phyloP scores from a whole-genome alignment of 1,284 basidiomycete species.

The Xerocomus cyaneibrunnescens region DNA sequence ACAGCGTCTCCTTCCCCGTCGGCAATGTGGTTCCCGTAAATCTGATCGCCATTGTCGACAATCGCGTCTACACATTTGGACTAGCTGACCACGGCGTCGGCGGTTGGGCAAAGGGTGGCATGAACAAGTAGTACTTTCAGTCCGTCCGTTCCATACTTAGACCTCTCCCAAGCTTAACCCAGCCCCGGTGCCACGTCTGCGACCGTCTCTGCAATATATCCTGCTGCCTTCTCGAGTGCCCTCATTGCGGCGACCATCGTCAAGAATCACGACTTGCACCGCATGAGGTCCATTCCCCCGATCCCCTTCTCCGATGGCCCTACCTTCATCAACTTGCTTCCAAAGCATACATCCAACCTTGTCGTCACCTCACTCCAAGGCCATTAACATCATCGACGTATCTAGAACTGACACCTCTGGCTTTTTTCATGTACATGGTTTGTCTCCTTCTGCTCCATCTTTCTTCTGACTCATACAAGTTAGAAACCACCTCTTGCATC shows the following conservation, averaged over 20 bases:
- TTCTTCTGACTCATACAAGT: constrained; percentile 40
- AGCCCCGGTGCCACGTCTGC: constrained; percentile 20
- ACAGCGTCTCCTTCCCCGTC: constrained; percentile 78
- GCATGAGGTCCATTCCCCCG: constrained; percentile 76
- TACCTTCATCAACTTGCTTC: constrained; percentile 82
- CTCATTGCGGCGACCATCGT: constrained; percentile 73
- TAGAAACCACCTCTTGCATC: constrained; percentile 71
- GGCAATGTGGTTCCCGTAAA: constrained; percentile 64
- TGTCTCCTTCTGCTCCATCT: neutral
- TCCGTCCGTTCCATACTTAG: constrained; percentile 38
- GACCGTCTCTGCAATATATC: constrained; percentile 61
- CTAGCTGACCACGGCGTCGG: constrained; percentile 61
- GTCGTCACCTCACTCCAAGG: constrained; percentile 84
- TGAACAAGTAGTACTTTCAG: constrained; percentile 78
- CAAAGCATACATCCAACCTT: constrained; percentile 76
- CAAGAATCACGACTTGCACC: constrained; percentile 90
- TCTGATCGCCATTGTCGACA: constrained; percentile 73
- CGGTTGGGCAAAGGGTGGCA: constrained; percentile 77
- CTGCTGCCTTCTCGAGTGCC: constrained; percentile 48
- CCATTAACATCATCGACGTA: constrained; percentile 86
- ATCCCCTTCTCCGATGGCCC: constrained; percentile 89
- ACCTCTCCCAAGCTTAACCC: neutral
- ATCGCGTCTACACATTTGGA: constrained; percentile 66
- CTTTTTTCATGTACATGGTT: constrained; percentile 67
- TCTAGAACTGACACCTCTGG: constrained; percentile 65